Evolutionary conservation across 2,329 filamentous ascomycete species (phyloP).

Genomic region (Aspergillus ochraceus): DNA sequence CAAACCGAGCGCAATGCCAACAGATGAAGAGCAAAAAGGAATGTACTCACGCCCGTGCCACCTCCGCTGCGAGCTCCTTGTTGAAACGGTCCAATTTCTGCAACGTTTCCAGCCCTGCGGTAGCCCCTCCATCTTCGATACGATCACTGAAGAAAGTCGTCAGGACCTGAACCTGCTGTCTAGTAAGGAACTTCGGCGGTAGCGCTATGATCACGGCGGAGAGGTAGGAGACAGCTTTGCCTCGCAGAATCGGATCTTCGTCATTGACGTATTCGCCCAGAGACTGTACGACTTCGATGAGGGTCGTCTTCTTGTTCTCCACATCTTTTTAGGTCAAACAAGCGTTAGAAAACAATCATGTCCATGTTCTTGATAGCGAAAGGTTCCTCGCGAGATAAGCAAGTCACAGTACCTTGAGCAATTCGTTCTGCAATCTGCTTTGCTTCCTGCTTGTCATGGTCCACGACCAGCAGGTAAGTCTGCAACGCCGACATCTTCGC

Average conservation of each 20-base stretch:
- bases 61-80: conserved; percentile 53
- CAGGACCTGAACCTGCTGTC: conserved; percentile 63
- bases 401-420: conserved; percentile 41
- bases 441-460: conserved; percentile 48
- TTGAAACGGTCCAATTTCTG: conserved; percentile 63
- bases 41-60: conserved; percentile 52
- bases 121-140: conserved; percentile 62
- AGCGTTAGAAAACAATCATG: conserved; percentile 18
- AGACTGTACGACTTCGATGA: conserved; percentile 63
- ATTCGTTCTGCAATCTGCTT: conserved; percentile 44
- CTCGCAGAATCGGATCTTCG: conserved; percentile 60
- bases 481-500: conserved; percentile 49
- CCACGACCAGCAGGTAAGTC: conserved; percentile 49
- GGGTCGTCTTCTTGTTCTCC: conserved; percentile 59
- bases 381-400: conserved; percentile 1
- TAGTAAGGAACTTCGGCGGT: conserved; percentile 55
- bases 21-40: neutral
- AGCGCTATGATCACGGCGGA: conserved; percentile 48
- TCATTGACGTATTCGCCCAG: conserved; percentile 68
- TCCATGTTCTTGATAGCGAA: conserved; percentile 5
- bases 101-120: conserved; percentile 59
- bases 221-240: conserved; percentile 55
- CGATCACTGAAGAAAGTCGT: conserved; percentile 65
- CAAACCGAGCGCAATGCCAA: neutral
- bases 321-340: conserved; percentile 46